Evolutionary conservation across 805 yeast species (phyloP).

Genomic region (Komagataella mondaviorum): DNA sequence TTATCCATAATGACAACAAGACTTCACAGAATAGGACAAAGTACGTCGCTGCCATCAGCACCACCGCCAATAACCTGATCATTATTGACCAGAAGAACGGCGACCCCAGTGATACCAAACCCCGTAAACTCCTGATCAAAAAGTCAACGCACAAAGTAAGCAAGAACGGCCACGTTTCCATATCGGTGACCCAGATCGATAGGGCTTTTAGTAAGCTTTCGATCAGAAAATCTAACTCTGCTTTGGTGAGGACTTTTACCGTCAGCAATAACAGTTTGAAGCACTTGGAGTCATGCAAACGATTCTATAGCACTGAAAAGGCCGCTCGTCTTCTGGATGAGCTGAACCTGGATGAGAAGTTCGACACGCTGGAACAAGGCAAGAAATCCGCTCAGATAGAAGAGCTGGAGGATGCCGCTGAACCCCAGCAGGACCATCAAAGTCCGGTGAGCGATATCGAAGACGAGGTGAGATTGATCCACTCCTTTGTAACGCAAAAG

Average conservation of each 20-base stretch:
- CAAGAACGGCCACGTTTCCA: conserved; percentile 16
- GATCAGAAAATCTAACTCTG: conserved; percentile 17
- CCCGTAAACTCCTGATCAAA: conserved; percentile 11
- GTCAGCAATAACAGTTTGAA: conserved; percentile 7
- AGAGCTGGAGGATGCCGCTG: not conserved
- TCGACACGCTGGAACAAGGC: not conserved
- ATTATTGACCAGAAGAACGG: conserved; percentile 11
- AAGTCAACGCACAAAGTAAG: conserved; percentile 12
- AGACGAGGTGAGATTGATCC: conserved; percentile 11
- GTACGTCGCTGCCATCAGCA: conserved; percentile 11
- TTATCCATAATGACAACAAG: conserved; percentile 9
- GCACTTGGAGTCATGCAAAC: conserved; percentile 4
- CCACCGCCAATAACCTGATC: conserved; percentile 15
- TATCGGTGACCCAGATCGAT: conserved; percentile 10
- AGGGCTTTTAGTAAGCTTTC: conserved; percentile 11
- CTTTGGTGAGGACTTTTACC: conserved; percentile 12
- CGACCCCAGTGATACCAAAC: conserved; percentile 5
- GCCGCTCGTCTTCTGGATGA: not conserved
- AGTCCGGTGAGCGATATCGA: conserved; percentile 3
- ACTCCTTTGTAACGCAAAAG: conserved; percentile 8
- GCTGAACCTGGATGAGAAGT: not conserved
- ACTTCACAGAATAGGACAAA: conserved; percentile 10
- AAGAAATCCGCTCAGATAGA: conserved; percentile 2
- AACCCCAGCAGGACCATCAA: not conserved
- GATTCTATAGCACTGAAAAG: conserved; percentile 3